A percentile compares a stretch with the other conserved stretches of the same genome.
Evolutionary conservation across 164 flowering plant species (phyloP).

Genomic region (Pachysandra terminalis): DNA sequence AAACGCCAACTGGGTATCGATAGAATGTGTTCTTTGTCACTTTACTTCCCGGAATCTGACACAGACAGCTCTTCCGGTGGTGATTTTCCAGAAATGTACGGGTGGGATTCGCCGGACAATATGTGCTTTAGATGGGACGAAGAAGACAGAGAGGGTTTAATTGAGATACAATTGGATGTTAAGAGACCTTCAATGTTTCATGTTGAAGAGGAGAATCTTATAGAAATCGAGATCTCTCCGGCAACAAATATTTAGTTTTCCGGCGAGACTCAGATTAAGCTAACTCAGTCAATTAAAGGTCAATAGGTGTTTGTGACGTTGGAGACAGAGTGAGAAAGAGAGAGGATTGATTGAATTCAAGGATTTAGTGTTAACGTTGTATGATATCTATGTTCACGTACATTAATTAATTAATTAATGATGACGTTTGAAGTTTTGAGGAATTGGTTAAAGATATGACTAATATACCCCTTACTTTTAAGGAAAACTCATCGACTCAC

Average conservation of each 20-base stretch:
- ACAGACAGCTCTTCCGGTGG: conserved; percentile 50
- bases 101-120: conserved; percentile 42
- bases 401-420: background rate
- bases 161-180: conserved; percentile 49
- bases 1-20: conserved; percentile 13
- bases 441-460: too few relatives aligned
- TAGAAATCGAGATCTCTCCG: conserved; percentile 67
- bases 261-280: conserved; percentile 12
- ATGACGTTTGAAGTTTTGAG: background rate
- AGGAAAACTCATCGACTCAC: too few relatives aligned
- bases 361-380: background rate
- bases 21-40: conserved; percentile 43
- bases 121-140: conserved; percentile 48
- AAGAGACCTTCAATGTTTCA: conserved; percentile 18
- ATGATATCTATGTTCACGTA: conserved; percentile 11
- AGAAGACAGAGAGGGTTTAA: conserved; percentile 50
- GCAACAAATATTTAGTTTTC: background rate
- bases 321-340: background rate
- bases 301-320: background rate
- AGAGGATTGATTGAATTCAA: background rate
- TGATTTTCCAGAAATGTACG: conserved; percentile 27
- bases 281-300: conserved; percentile 5
- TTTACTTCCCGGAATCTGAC: conserved; percentile 60
- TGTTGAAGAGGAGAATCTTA: conserved; percentile 65
- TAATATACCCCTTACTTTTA: too few relatives aligned